Conservation (phyloP, 2,329 filamentous ascomycete species). For the Bimuria novae-zelandiae region DNA sequence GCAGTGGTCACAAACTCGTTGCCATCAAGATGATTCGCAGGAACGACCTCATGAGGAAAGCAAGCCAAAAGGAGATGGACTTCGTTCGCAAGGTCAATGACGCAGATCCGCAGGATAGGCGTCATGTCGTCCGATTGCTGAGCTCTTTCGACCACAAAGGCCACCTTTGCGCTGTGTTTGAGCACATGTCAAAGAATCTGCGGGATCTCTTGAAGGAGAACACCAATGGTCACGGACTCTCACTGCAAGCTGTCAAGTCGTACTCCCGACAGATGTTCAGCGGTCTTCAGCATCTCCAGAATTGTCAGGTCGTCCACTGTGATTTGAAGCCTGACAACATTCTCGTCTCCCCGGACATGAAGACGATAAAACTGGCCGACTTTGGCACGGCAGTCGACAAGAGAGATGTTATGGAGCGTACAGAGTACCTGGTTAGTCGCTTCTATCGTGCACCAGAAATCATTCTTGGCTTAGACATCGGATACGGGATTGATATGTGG, state of each 20-base stretch:
- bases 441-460: constrained; percentile 98
- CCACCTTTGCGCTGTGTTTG: constrained; percentile 95
- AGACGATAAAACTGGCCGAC: constrained; percentile 91
- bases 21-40: constrained; percentile 98
- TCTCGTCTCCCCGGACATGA: constrained; percentile 62
- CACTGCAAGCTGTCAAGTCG: constrained; percentile 80
- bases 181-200: constrained; percentile 82
- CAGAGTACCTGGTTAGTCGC: constrained; percentile 91
- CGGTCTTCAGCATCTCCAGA: constrained; percentile 83
- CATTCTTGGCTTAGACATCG: constrained; percentile 94
- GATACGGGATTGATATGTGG: constrained; percentile 96
- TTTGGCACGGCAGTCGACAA: constrained; percentile 93
- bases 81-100: constrained; percentile 87
- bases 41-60: constrained; percentile 91
- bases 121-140: constrained; percentile 87
- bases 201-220: constrained; percentile 95
- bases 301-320: constrained; percentile 91
- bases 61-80: constrained; percentile 90
- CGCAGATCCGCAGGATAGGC: constrained; percentile 84
- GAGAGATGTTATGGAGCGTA: constrained; percentile 82
- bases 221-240: constrained; percentile 78
- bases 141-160: constrained; percentile 91
- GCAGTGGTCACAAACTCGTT: constrained; percentile 62
- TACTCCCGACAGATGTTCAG: constrained; percentile 96
- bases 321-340: constrained; percentile 99